These are phyloP conservation scores for Ormosia semicastrata DNA, from an alignment of 306 rosid genomes.

Conservation along the genomic window DNA sequence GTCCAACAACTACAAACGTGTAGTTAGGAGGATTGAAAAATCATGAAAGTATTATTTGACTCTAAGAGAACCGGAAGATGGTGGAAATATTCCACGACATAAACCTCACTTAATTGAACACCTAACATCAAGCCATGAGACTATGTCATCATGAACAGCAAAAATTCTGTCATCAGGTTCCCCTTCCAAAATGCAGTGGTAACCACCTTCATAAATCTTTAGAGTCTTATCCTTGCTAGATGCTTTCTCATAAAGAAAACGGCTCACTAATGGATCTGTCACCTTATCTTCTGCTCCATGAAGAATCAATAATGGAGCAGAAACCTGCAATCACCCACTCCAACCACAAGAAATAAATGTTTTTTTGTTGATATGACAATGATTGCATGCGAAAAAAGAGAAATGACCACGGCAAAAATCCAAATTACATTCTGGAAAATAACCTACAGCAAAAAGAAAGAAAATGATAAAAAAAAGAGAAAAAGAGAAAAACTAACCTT, in stretches of 20 bases:
- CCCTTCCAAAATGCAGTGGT: conserved; percentile 81
- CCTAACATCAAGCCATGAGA: conserved; percentile 81
- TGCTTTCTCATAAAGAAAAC: conserved; percentile 73
- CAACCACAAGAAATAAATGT: background rate
- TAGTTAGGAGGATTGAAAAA: background rate
- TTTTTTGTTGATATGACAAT: background rate
- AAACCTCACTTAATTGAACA: too few species aligned
- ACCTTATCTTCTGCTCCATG: conserved; percentile 87
- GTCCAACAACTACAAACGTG: background rate
- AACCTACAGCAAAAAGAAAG: background rate
- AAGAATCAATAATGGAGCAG: conserved; percentile 73
- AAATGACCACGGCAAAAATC: background rate
- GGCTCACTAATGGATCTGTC: conserved; percentile 79
- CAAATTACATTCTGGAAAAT: background rate
- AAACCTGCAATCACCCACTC: conserved; percentile 47
- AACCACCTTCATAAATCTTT: conserved; percentile 62
- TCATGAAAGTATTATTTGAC: background rate
- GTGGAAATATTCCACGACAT: too few species aligned
- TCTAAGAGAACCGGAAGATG: too few species aligned
- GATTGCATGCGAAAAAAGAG: background rate
- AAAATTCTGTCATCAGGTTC: conserved; percentile 80
- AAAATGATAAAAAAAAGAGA: background rate
- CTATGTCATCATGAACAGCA: conserved; percentile 59
- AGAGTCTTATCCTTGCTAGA: conserved; percentile 70
- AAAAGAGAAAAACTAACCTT: conserved; percentile 45